Evolutionary conservation across 2,329 filamentous ascomycete genomes (phyloP).

Genomic region (Clonostachys rhizophaga): DNA sequence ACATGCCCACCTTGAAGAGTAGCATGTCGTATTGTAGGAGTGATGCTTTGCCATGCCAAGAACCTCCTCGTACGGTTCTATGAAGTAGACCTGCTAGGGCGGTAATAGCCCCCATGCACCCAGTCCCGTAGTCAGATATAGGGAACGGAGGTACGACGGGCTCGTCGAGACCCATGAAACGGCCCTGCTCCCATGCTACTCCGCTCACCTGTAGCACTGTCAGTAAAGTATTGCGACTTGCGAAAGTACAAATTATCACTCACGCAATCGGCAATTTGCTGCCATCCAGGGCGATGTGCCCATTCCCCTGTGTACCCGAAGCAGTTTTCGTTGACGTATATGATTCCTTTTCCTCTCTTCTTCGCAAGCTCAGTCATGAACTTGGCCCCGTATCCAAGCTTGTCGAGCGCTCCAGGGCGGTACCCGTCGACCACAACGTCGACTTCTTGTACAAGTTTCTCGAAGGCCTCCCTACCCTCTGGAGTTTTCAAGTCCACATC

Average conservation of each 20-base stretch:
- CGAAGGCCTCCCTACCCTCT: slow-evolving; percentile 49
- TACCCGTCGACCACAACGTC: slow-evolving; percentile 67
- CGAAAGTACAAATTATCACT: slow-evolving; percentile 3
- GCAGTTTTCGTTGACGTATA: slow-evolving; percentile 69
- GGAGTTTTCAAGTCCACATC: slow-evolving; percentile 57
- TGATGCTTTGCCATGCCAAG: slow-evolving; percentile 60
- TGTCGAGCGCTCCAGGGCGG: slow-evolving; percentile 59
- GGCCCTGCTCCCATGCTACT: slow-evolving; percentile 52
- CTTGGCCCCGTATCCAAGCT: slow-evolving; percentile 58
- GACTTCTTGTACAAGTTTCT: slow-evolving; percentile 53
- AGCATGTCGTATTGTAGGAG: slow-evolving; percentile 66
- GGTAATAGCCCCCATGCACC: slow-evolving; percentile 66
- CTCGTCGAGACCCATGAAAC: slow-evolving; percentile 26
- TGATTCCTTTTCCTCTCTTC: slow-evolving; percentile 53
- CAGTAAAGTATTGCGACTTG: background rate
- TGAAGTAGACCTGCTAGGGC: slow-evolving; percentile 60
- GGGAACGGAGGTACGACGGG: slow-evolving; percentile 63
- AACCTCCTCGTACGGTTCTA: slow-evolving; percentile 58
- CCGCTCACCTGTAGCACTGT: slow-evolving; percentile 38
- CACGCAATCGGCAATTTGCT: slow-evolving; percentile 65
- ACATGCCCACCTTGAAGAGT: slow-evolving; percentile 55
- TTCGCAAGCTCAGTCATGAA: slow-evolving; percentile 46
- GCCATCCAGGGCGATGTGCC: slow-evolving; percentile 63
- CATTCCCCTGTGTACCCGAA: slow-evolving; percentile 60
- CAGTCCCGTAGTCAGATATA: slow-evolving; percentile 65